phyloP scores from a whole-genome alignment of 2,329 filamentous ascomycete genomes.

The Xylaria sp. region DNA sequence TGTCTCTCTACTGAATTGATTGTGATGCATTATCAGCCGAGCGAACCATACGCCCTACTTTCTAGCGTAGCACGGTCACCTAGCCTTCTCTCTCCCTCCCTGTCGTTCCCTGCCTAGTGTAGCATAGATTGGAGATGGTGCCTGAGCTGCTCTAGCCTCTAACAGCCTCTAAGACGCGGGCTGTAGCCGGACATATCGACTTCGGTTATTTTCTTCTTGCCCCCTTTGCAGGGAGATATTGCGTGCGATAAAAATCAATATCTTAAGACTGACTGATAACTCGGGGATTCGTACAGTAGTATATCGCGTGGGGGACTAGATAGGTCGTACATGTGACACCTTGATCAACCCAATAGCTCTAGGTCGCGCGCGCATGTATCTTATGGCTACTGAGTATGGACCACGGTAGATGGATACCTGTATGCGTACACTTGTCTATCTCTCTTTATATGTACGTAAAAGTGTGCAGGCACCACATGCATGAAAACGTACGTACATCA shows the following conservation, averaged over 20 bases:
- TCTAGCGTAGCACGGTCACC: conserved; percentile 1
- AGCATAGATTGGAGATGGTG: conserved; percentile 4
- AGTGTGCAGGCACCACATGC: conserved; percentile 12
- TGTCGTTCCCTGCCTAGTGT: conserved; percentile 1
- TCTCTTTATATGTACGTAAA: no score
- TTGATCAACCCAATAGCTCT: neutral
- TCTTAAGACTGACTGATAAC: neutral
- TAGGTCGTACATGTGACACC: neutral
- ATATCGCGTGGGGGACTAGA: neutral
- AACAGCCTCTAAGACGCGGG: conserved; percentile 16
- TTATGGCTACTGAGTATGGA: neutral
- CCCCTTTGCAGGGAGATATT: neutral
- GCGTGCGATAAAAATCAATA: neutral
- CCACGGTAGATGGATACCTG: neutral
- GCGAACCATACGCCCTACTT: conserved; percentile 18
- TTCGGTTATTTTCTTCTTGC: neutral
- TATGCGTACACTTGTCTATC: neutral
- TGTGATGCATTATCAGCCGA: conserved; percentile 24
- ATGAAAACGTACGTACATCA: conserved; percentile 21
- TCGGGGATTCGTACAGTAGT: neutral
- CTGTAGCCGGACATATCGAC: conserved; percentile 9
- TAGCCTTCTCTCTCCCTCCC: conserved; percentile 20
- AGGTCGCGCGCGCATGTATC: neutral
- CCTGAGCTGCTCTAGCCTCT: no score
- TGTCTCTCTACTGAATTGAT: conserved; percentile 11